Evolutionary conservation across 2,329 filamentous ascomycete genomes (phyloP).

Genomic region (Cercospora canescens): DNA sequence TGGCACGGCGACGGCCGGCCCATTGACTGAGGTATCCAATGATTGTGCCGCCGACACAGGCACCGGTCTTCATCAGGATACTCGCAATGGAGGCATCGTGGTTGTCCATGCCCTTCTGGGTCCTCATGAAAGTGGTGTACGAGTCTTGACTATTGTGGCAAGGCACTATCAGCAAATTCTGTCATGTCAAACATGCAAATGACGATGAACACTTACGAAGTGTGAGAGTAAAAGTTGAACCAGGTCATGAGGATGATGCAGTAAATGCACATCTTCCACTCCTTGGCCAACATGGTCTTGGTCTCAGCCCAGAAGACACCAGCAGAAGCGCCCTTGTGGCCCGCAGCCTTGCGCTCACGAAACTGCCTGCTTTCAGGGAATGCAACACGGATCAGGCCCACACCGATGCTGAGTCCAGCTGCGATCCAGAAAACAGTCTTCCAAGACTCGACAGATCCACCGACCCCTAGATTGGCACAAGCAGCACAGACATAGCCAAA

Average conservation of each 20-base stretch:
- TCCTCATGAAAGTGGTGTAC: slow-evolving; percentile 78
- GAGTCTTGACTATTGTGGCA: slow-evolving; percentile 63
- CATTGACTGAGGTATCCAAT: slow-evolving; percentile 76
- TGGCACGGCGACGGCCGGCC: slow-evolving; percentile 69
- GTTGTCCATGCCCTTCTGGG: slow-evolving; percentile 68
- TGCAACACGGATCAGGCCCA: slow-evolving; percentile 66
- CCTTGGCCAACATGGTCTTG: slow-evolving; percentile 64
- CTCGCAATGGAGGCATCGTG: slow-evolving; percentile 67
- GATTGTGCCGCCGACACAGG: slow-evolving; percentile 71
- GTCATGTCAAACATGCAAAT: not conserved
- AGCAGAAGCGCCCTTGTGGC: slow-evolving; percentile 49
- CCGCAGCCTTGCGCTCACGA: slow-evolving; percentile 64
- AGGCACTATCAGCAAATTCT: not conserved
- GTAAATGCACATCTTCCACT: slow-evolving; percentile 72
- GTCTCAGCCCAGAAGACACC: slow-evolving; percentile 68
- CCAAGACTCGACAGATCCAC: slow-evolving; percentile 64
- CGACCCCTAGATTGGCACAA: slow-evolving; percentile 72
- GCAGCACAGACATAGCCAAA: slow-evolving; percentile 79
- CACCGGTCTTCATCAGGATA: slow-evolving; percentile 79
- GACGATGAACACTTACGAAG: slow-evolving; percentile 31
- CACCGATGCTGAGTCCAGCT: slow-evolving; percentile 65
- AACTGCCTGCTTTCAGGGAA: slow-evolving; percentile 79
- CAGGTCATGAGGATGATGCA: slow-evolving; percentile 77
- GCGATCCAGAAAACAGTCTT: slow-evolving; percentile 67
- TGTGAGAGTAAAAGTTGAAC: slow-evolving; percentile 73